Percentiles rank a stretch among this genome's conserved stretches.
These are phyloP conservation scores for Phalaenopsis aphrodite DNA, from an alignment of 106 monocot genomes.

Conservation along the genomic window DNA sequence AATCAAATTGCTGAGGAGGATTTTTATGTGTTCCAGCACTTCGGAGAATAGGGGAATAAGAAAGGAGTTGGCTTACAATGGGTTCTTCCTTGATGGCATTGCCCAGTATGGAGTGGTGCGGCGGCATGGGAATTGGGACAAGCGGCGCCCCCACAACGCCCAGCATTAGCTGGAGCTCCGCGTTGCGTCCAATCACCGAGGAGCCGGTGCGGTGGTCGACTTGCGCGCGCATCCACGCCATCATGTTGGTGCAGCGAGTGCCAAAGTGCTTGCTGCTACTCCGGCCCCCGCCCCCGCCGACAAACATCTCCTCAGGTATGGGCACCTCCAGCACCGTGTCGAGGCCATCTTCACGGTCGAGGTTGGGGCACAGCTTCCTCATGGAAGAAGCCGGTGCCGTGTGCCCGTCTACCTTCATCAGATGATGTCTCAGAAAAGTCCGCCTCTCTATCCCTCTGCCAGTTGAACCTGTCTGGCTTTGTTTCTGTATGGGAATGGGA, in stretches of 20 bases:
- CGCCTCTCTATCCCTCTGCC: not conserved
- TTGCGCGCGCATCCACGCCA: conserved; percentile 34
- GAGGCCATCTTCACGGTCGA: conserved; percentile 48
- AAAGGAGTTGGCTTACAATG: conserved; percentile 30
- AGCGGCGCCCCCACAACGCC: conserved; percentile 77
- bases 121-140: conserved; percentile 41
- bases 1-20: too few species aligned
- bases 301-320: conserved; percentile 51
- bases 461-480: not conserved
- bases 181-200: conserved; percentile 7
- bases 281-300: not conserved
- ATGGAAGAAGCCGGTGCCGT: conserved; percentile 12
- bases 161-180: conserved; percentile 88
- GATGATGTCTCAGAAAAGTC: not conserved
- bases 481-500: too few species aligned
- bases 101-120: conserved; percentile 11
- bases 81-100: conserved; percentile 41
- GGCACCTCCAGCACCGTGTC: conserved; percentile 59
- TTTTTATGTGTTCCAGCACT: too few species aligned
- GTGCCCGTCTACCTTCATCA: not conserved
- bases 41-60: not conserved
- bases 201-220: conserved; percentile 5
- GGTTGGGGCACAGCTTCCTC: conserved; percentile 74
- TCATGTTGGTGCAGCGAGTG: conserved; percentile 28
- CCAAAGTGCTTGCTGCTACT: conserved; percentile 7